Percentiles rank a stretch among this genome's conserved stretches.
These are phyloP conservation scores for Salinomyces thailandicus DNA, from an alignment of 2,329 filamentous ascomycete genomes.

Conservation along the genomic window DNA sequence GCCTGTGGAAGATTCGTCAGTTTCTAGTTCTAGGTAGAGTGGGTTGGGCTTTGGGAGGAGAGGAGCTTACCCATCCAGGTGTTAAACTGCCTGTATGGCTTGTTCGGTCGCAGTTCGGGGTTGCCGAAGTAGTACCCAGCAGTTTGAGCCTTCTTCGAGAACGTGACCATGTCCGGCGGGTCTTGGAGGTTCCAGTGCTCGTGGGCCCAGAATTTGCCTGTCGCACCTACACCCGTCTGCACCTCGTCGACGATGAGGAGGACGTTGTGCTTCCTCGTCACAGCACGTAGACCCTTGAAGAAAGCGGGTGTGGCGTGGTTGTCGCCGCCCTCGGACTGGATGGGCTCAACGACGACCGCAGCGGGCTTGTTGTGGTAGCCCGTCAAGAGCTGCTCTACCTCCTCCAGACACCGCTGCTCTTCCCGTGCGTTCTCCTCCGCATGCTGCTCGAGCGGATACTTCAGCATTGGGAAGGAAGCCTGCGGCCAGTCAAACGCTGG, in stretches of 20 bases:
- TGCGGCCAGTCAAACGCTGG: slow-evolving; percentile 93
- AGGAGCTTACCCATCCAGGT: slow-evolving; percentile 61
- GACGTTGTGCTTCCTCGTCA: slow-evolving; percentile 67
- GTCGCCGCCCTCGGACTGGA: slow-evolving; percentile 89
- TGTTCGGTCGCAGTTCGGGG: slow-evolving; percentile 70
- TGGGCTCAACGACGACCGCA: slow-evolving; percentile 77
- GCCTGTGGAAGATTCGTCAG: slow-evolving; percentile 35
- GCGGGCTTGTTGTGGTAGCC: slow-evolving; percentile 70
- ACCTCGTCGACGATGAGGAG: slow-evolving; percentile 90
- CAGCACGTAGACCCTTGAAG: slow-evolving; percentile 70
- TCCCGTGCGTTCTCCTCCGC: slow-evolving; percentile 69
- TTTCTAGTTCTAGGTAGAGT: no score
- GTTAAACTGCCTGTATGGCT: slow-evolving; percentile 93
- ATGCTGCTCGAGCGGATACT: slow-evolving; percentile 77
- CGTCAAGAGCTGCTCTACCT: slow-evolving; percentile 72
- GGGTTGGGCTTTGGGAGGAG: neutral
- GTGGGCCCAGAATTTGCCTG: slow-evolving; percentile 92
- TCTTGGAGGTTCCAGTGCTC: slow-evolving; percentile 78
- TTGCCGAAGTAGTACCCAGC: slow-evolving; percentile 88
- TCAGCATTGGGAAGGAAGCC: slow-evolving; percentile 72
- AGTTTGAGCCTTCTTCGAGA: slow-evolving; percentile 90
- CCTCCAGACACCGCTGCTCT: slow-evolving; percentile 69
- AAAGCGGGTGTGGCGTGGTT: slow-evolving; percentile 84
- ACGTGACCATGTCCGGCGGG: slow-evolving; percentile 88
- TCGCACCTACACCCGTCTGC: slow-evolving; percentile 85